Base-by-base conservation (phyloP, 495 filamentous ascomycete species). In the Xylaria acuta region DNA sequence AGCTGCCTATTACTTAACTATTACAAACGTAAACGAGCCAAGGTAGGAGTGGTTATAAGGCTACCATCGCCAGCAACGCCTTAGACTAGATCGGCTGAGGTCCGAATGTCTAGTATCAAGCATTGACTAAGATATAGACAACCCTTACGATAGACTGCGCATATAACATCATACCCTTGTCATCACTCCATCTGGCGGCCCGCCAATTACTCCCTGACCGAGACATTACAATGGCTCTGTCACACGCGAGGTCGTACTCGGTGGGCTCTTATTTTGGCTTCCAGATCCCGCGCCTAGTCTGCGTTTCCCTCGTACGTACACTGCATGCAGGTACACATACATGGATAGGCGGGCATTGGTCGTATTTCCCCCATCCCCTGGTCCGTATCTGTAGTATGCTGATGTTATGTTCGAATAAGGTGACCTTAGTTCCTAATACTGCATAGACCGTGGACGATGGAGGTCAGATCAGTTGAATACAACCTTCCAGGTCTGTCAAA, bases 281-380 rank as follows among this genome's bases (percentile, higher is more conserved):
- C 40, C 22, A 43, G 66, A n/a, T 32, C 66, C 27, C n/a, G 41
- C 67, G 67, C 30, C 56, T 60, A 58, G 51, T 47, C 34, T 34
- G n/a, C 5, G 27, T 62, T 16, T 69, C 43, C 9, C 40, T 25
- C 54, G 38, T 47, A 47, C 67, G 7, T 14, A 38, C 38, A 18
- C 20, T 69, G 43, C 56, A 69, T 60, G 67, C 54, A 69, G 53
- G 67, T 60, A 69, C 67, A 62, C 53, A n/a, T 45, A n/a, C n/a
- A 69, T 36, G 4, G 16, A 62, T 20, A 25, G 6, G 54, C 16
- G 25, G 40, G 22, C 18, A 69, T 60, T n/a, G 49, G 54, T 36
- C 40, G 40, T 49, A 47, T 62, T 38, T 25, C 25, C 27, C 25
- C 67, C 43, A 30, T 22, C 34, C 67, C 53, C 41, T 38, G 40